Base-by-base conservation (phyloP, 257 asterid species). In the Salvia miltiorrhiza region DNA sequence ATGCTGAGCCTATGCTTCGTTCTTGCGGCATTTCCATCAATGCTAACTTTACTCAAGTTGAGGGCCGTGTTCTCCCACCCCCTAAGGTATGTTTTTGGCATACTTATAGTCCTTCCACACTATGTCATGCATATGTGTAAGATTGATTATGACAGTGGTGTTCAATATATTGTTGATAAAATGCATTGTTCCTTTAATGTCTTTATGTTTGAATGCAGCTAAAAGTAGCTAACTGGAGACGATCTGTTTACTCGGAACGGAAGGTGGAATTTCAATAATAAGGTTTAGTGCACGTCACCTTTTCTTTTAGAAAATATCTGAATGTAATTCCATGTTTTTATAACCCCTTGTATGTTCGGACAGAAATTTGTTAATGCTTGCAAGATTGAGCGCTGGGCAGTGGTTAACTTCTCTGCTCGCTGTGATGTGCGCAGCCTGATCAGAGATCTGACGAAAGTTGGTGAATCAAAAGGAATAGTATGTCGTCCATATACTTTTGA, bases 191-290 rank as follows among this genome's bases (percentile, higher is more conserved):
- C 56, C 28, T 67, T 21, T 55, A 67, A 23, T 4, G 33, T 66
- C 14, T 20, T 71, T 63, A 23, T 21, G 21, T 72, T 23, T 50
- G 62, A 13, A 69, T 83, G 68, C 90, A 93, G 98, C 75, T 93
- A 62, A 93, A 93, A 79, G 91, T 86, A 2, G 97, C 87, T 19
- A 85, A n/a, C 85, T 78, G 95, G 95, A 41, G 96, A 85, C 35
- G 98, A 90, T 63, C 62, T 90, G 69, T 85, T 78, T 70, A 76
- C 96, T 30, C 75, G 95, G 4, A 90, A 90, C 67, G 98, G 98
- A 11, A 71, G 98, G 33, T 93, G 98, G 98, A 93, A 93, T 20
- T 88, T 93, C 35, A 90, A 86, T 24, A 80, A 93, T 53, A 93
- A 93, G 97, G 98, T 89, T 3, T 52, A n/a, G 33, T 37, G n/a